Base-by-base conservation (phyloP, 2,329 filamentous ascomycete species). In the Cadophora sp. region DNA sequence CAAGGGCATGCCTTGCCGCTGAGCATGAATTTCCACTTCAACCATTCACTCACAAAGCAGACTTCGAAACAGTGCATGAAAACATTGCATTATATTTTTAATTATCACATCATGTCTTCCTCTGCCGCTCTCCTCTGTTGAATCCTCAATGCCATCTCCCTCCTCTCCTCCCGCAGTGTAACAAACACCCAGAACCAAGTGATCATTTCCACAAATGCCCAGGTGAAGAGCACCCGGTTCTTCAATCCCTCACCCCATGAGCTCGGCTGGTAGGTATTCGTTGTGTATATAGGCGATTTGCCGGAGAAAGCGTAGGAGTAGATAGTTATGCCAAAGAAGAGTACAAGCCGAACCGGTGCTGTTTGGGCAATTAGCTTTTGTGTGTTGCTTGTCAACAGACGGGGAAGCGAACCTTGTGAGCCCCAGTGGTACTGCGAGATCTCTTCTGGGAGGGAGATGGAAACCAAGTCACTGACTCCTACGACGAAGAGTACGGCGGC, bases 151-250 rank as follows among this genome's bases (percentile, higher is more conserved):
- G 77, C 73, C 40, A 80, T 74, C 60, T 79, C 77, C 60, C 76
- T 77, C 65, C 81, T 77, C 82, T 93, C 91, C 75, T 93, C 91
- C 63, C 88, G 83, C 74, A 93, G 79, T 4, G 88, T 91, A 34
- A 90, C 84, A 84, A 89, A 93, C 27, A 88, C 89, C 94, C 94
- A 97, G 79, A 97, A 94, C 93, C 94, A 97, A 69, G 87, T 86
- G 73, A 93, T 84, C 78, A 93, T 87, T 83, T 97, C 94, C 76
- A 97, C 77, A 75, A 97, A 96, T 9, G 89, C 89, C 80, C 93
- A 96, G 0, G 91, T 89, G 77, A 97, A 97, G 50, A 97, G 88
- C 50, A 97, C 83, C 62, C 93, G 87, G 78, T 97, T 97, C 82
- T 94, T 93, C 74, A 97, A 80, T 27, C 87, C 86, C 70, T 94